Base-by-base conservation (phyloP, 805 yeast species). In the Candida nonsorbophila region DNA sequence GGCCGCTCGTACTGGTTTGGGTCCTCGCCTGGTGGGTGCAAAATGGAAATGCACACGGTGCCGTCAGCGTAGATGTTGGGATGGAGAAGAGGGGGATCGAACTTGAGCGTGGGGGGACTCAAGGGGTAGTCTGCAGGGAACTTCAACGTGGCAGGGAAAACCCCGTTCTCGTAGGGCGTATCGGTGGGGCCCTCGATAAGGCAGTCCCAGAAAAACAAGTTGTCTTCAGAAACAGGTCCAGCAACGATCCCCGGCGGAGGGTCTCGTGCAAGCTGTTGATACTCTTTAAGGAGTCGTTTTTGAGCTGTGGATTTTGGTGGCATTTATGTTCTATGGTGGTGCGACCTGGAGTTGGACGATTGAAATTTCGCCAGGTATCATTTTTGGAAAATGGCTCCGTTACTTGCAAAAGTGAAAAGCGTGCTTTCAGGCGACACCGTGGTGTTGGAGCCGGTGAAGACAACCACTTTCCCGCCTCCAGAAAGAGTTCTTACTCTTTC, bases 1-100 rank as follows among this genome's bases (percentile, higher is more conserved):
- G 97, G 95, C 17, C 84, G 60, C 55, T 92, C 98, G 58, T 92
- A 92, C 70, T 82, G 87, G 53, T 87, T 76, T 13, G 98, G 97
- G 55, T 92, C 98, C 45, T 88, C 95, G 7, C 98, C 98, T 1
- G 97, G 95, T 1, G 96, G 78, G 53, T 92, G 98, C 41, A 92
- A 66, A 28, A 92, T 92, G 10, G 95, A 85, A 28, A 92, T 92
- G 55, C 98, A 92, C 3, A 92, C 98, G 14, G 85, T 85, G 3
- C 98, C 98, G 49, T 88, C 95, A 28, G 84, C 77, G 53, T 90
- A 92, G 32, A 92, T 78, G 55, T 92, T 92, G 14, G 98, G 98
- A 55, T 92, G 98, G 35, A 85, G 67, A 29, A 92, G 72, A 4
- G 94, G 80, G 15, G 95, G 88, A 10, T 77, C 78, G 49, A 83